Base-by-base conservation (phyloP, 106 monocot species). In the Allium fistulosum region DNA sequence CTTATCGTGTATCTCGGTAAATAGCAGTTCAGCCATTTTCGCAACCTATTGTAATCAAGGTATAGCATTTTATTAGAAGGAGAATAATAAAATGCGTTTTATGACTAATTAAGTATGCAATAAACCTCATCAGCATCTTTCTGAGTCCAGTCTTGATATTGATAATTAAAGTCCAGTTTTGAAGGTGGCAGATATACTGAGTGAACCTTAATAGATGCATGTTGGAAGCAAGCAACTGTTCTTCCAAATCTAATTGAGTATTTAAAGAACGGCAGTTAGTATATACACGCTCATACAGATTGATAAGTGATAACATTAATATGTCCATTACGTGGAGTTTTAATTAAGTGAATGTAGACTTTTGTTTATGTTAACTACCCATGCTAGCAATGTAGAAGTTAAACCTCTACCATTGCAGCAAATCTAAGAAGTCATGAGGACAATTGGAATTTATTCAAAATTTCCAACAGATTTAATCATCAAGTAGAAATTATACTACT, bases 151-250 rank as follows among this genome's bases (percentile, higher is more conserved):
- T 90, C 90, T 56, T 85, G 89, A 79, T 76, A 69, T 22, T 79
- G 74, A 64, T 53, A 79, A 51, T 75, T 83, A 66, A 94, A 94
- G 79, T 94, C 87, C 46, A 90, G 80, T 69, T 83, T 82, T 7
- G 90, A 49, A 76, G 90, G 90, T 45, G 94, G 94, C 14, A 94
- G 74, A 53, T 79, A 90, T 63, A 94, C 94, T 50, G 87, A 87
- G 51, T 91, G 87, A 65, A 90, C 72, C 65, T 79, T 75, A 51
- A 90, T 76, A 8, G 94, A 65, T 51, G 94, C 84, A 85, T 94
- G 90, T 13, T 87, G 80, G 73, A 94, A 94, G 59, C 94, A 94
- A 70, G 94, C 94, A 73, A 94, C 87, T 82, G 87, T 94, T 58
- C 72, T 80, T 28, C 94, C 94, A 78, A 83, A 91, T 61, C 94